Percentiles rank a stretch among this genome's conserved stretches.
These are phyloP conservation scores for Quercus ilex DNA, from an alignment of 306 rosid species.

Conservation along the genomic window DNA sequence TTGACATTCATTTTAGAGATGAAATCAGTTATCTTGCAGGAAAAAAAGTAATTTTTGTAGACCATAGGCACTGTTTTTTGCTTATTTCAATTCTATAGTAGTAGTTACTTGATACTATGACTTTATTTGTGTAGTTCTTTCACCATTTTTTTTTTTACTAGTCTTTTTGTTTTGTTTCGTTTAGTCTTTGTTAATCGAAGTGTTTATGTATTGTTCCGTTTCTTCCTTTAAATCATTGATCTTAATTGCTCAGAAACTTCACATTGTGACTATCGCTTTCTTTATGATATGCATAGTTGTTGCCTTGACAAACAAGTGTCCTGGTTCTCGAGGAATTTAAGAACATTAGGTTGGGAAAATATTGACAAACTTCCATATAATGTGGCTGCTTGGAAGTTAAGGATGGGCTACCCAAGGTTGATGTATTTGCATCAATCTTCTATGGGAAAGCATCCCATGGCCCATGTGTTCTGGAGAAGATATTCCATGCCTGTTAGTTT, in stretches of 20 bases:
- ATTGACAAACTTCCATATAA: conserved; percentile 9
- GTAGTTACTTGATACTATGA: not conserved
- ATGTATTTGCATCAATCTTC: conserved; percentile 16
- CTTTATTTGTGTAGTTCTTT: not conserved
- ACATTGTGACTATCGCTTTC: not conserved
- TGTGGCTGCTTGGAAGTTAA: conserved; percentile 9
- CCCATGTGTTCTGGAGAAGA: conserved; percentile 15
- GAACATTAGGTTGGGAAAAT: conserved; percentile 23
- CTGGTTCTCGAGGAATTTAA: conserved; percentile 14
- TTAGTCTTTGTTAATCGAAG: not conserved
- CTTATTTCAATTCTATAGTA: not conserved
- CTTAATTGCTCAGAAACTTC: not conserved
- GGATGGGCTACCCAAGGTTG: conserved; percentile 23
- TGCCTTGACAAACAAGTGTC: conserved; percentile 27
- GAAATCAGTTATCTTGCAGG: not conserved
- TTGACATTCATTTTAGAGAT: not conserved
- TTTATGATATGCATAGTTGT: conserved; percentile 25
- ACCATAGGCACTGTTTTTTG: not conserved
- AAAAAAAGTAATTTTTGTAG: not conserved
- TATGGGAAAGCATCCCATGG: conserved; percentile 4
- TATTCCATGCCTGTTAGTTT: conserved; percentile 19
- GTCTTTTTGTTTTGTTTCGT: not conserved
- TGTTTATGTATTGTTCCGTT: not conserved
- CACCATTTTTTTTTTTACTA: too few relatives aligned
- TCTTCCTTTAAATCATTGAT: not conserved